Percentiles rank a stretch among this genome's conserved stretches.
phyloP scores from a whole-genome alignment of 495 filamentous ascomycete species.

The Talaromyces proteolyticus region DNA sequence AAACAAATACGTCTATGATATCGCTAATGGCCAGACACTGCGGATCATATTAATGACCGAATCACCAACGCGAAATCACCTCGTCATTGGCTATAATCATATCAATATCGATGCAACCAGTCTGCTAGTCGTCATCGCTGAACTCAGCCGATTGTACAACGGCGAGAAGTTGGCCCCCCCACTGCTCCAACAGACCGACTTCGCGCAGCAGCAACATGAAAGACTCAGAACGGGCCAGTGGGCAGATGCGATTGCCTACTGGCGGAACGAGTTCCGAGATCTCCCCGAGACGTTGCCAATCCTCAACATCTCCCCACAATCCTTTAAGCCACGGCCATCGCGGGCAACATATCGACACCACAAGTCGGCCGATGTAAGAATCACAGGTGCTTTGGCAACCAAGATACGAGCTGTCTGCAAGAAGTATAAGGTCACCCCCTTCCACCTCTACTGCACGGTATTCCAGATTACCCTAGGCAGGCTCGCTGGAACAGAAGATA shows the following conservation, averaged over 20 bases:
- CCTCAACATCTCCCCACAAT: slow-evolving; percentile 17
- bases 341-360: slow-evolving; percentile 9
- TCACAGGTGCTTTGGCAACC: neutral
- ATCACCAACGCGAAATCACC: slow-evolving; percentile 11
- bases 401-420: slow-evolving; percentile 15
- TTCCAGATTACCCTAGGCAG: slow-evolving; percentile 24
- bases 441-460: slow-evolving; percentile 38
- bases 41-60: slow-evolving; percentile 18
- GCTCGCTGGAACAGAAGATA: slow-evolving; percentile 16
- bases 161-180: slow-evolving; percentile 8
- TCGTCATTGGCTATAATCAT: slow-evolving; percentile 34
- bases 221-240: slow-evolving; percentile 11
- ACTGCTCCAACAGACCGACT: slow-evolving; percentile 20
- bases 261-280: slow-evolving; percentile 21
- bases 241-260: slow-evolving; percentile 25
- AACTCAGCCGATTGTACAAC: slow-evolving; percentile 33
- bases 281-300: slow-evolving; percentile 27
- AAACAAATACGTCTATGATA: slow-evolving; percentile 19
- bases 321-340: slow-evolving; percentile 8
- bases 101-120: slow-evolving; percentile 44
- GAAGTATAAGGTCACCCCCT: slow-evolving; percentile 20
- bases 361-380: slow-evolving; percentile 7
- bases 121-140: slow-evolving; percentile 27
- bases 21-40: slow-evolving; percentile 24
- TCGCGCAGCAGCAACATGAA: slow-evolving; percentile 14